phyloP scores from a whole-genome alignment of 805 yeast species.

The Hagleromyces aurorensis region DNA sequence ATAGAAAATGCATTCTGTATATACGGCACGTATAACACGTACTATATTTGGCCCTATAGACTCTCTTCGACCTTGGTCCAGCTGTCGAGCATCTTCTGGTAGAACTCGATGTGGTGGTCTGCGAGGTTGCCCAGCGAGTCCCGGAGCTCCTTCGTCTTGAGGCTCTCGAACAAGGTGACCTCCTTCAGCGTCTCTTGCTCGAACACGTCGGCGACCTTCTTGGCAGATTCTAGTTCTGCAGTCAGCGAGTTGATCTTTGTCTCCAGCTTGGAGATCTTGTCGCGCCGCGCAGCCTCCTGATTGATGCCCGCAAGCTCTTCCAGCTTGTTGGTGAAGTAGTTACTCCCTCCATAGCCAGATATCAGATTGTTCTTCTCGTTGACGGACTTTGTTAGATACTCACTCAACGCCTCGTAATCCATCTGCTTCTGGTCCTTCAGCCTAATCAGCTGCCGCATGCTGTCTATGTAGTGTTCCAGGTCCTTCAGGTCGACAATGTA shows the following conservation, averaged over 20 bases:
- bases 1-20: constrained; percentile 3
- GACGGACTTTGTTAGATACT: constrained; percentile 64
- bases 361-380: constrained; percentile 51
- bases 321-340: constrained; percentile 47
- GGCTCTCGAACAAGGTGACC: constrained; percentile 62
- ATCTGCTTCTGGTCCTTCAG: constrained; percentile 85
- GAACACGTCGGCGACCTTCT: constrained; percentile 42
- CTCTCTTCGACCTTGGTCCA: constrained; percentile 55
- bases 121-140: constrained; percentile 64
- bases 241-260: constrained; percentile 40
- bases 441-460: constrained; percentile 62
- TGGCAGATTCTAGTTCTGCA: constrained; percentile 44
- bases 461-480: constrained; percentile 69
- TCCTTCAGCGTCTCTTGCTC: constrained; percentile 52
- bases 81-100: constrained; percentile 54
- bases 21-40: neutral
- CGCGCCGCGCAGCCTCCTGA: constrained; percentile 47
- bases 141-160: constrained; percentile 71
- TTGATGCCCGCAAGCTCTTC: constrained; percentile 59
- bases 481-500: constrained; percentile 80
- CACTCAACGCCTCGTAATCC: constrained; percentile 80
- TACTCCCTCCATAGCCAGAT: constrained; percentile 45
- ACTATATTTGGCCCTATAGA: constrained; percentile 9
- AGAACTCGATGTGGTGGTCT: constrained; percentile 67
- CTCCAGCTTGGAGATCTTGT: constrained; percentile 44